A percentile compares a stretch with the other conserved stretches of the same genome.
These are phyloP conservation scores for Ceratocystis cacaofunesta DNA, from an alignment of 2,329 filamentous ascomycete genomes.

Conservation along the genomic window DNA sequence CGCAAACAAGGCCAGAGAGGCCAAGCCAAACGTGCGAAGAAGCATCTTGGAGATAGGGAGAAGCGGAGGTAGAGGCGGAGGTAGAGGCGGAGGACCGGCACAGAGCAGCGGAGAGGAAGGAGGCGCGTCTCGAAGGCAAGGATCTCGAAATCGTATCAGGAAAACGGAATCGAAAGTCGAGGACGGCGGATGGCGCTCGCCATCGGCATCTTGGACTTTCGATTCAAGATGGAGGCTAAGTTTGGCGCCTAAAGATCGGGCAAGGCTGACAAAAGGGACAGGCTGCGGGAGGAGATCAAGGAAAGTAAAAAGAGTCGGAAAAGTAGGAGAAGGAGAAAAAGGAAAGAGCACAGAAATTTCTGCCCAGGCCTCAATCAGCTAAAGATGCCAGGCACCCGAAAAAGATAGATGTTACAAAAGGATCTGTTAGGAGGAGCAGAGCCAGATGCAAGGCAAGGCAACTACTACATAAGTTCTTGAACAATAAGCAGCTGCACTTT, in stretches of 20 bases:
- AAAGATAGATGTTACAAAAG: slow-evolving; percentile 1
- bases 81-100: neutral
- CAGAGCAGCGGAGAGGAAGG: neutral
- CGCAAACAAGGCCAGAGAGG: slow-evolving; percentile 24
- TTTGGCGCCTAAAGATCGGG: neutral
- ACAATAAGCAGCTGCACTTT: neutral
- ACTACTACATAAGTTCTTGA: neutral
- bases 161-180: slow-evolving; percentile 13
- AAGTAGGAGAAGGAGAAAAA: slow-evolving; percentile 5
- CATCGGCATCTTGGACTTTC: slow-evolving; percentile 15
- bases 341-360: neutral
- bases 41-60: slow-evolving; percentile 21
- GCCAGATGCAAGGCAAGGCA: slow-evolving; percentile 2
- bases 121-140: slow-evolving; percentile 3
- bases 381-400: neutral
- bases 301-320: neutral
- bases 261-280: neutral
- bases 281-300: neutral
- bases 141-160: slow-evolving; percentile 8
- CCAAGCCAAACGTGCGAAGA: slow-evolving; percentile 18
- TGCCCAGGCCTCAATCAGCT: neutral
- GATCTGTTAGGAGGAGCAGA: neutral
- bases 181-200: slow-evolving; percentile 16
- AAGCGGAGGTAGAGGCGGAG: neutral
- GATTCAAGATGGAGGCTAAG: slow-evolving; percentile 8